Evolutionary conservation across 1,284 basidiomycete species (phyloP), one percentile per base, ranked within the genome.

Genomic region (Heterobasidion irregulare): DNA sequence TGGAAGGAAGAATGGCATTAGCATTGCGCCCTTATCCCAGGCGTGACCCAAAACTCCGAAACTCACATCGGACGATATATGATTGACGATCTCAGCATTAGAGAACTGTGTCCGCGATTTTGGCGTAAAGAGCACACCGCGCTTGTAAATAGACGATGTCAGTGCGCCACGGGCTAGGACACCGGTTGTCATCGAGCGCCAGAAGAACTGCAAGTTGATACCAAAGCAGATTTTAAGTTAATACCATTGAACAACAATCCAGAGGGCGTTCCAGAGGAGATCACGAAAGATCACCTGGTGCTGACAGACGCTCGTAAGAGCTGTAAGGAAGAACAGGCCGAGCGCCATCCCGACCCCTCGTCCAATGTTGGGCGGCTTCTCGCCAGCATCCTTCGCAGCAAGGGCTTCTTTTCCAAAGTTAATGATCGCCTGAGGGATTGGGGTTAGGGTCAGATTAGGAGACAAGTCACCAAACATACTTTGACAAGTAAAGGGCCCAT

Each of bases 71-170:
- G 82, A 83, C 7, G 80, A 83, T 46, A 92, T 80, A 64, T 92
- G 86, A 61, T 86, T 89, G 52, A 91, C 78, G 38, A 93, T 75
- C 53, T 82, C 80, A 2, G 88, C 81, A 62, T 86, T 89, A 2
- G 80, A 74, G 53, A 86, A 75, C 19, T 75, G 72, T 8, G 80
- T 77, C 50, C 89, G 75, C n/a, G 84, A 80, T 62, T 83, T 83
- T 6, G 83, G 82, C 0, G 81, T 82, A 47, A 93, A 72, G 41
- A 72, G 70, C 50, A 92, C 76, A 2, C 85, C 80, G 33, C 87
- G 82, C 58, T 84, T 81, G 71, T 91, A 94, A 26, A 92, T 80
- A 0, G 85, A 84, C 47, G 80, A 78, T 55, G 89, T 90, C 47
- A 94, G 75, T 0, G 88, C 82, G 0, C 83, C 83, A 47, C 91